Evolutionary conservation across 306 rosid genomes (phyloP).

Genomic region (peach (Prunus persica)): DNA sequence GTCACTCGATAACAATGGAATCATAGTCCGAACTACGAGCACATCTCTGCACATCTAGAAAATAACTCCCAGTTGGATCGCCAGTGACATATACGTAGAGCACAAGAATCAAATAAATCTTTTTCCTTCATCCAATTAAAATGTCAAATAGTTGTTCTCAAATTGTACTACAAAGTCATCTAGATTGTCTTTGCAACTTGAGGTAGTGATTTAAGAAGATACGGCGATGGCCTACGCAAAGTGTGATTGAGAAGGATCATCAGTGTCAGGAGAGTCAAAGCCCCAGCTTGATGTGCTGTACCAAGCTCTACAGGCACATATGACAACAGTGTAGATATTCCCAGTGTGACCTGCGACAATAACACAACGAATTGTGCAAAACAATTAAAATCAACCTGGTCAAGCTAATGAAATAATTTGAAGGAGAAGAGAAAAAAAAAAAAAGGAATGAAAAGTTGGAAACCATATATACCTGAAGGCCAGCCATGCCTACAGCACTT

Average conservation of each 20-base stretch:
- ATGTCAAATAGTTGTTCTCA: not conserved
- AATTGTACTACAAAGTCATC: not conserved
- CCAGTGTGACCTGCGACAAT: not conserved
- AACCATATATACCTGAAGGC: conserved; percentile 58
- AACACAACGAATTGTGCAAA: not conserved
- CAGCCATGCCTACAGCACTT: conserved; percentile 65
- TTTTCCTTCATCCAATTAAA: not conserved
- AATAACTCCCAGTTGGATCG: no score
- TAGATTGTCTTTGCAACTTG: conserved; percentile 51
- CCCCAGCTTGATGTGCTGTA: conserved; percentile 89
- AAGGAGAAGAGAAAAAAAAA: not conserved
- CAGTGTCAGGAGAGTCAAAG: conserved; percentile 70
- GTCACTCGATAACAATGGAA: no score
- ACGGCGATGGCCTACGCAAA: conserved; percentile 54
- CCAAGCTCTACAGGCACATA: conserved; percentile 86
- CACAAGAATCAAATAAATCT: not conserved
- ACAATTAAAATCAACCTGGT: not conserved
- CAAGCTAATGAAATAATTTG: not conserved
- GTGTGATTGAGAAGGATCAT: conserved; percentile 72
- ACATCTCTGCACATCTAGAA: no score
- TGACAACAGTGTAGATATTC: conserved; percentile 69
- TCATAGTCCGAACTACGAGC: no score
- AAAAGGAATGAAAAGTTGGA: not conserved
- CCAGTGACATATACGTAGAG: not conserved
- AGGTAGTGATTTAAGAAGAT: conserved; percentile 75